Conservation (phyloP, 352 stramenopile genomes). For the Phytophthora sp. region DNA sequence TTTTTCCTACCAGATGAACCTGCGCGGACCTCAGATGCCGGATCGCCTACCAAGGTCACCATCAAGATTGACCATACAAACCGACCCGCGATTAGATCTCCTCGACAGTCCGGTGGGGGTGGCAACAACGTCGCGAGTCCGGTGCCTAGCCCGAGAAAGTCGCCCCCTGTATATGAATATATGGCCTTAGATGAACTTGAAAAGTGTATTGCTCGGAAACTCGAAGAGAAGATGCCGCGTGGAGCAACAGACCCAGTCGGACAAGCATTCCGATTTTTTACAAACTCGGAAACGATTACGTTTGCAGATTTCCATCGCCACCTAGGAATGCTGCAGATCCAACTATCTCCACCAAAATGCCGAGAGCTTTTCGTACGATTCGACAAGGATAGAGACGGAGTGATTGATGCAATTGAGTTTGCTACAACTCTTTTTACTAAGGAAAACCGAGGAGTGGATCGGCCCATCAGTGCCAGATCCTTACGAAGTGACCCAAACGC, state of each 20-base stretch:
- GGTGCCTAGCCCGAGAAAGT: slow-evolving; percentile 17
- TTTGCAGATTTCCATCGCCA: slow-evolving; percentile 66
- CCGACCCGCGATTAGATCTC: not conserved
- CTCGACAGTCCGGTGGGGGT: not conserved
- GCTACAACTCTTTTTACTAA: slow-evolving; percentile 60
- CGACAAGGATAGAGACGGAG: slow-evolving; percentile 61
- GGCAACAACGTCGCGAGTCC: not conserved
- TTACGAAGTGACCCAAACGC: slow-evolving; percentile 13
- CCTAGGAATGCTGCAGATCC: slow-evolving; percentile 62
- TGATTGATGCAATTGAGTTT: slow-evolving; percentile 77
- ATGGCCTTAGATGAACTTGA: slow-evolving; percentile 62
- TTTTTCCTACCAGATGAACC: slow-evolving; percentile 30
- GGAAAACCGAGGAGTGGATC: slow-evolving; percentile 27
- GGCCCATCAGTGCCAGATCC: slow-evolving; percentile 18
- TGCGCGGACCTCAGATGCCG: not conserved
- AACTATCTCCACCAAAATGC: slow-evolving; percentile 58
- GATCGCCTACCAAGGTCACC: not conserved
- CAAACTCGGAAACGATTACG: slow-evolving; percentile 65
- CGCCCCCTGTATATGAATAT: slow-evolving; percentile 51
- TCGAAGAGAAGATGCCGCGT: slow-evolving; percentile 60
- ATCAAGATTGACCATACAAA: not conserved
- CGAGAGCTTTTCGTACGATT: slow-evolving; percentile 68
- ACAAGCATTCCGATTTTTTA: slow-evolving; percentile 75
- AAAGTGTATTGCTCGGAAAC: slow-evolving; percentile 58
- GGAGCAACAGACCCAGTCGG: slow-evolving; percentile 56